Evolutionary conservation across 495 filamentous ascomycete species (phyloP).

Genomic region (Podospora pseudocomata): DNA sequence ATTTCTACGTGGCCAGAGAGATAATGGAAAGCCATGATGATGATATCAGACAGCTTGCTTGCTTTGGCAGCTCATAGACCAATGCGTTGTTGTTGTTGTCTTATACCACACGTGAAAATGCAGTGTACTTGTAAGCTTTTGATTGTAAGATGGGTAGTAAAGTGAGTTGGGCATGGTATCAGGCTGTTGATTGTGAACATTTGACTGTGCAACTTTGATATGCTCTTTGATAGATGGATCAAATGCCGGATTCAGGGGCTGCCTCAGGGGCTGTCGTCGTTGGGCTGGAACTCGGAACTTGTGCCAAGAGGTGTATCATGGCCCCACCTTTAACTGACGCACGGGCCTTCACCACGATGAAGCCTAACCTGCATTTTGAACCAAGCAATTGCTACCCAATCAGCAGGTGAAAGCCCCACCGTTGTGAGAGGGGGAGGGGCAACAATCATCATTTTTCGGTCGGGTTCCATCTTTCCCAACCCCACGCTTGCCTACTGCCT

Average conservation of each 20-base stretch:
- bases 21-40: background rate
- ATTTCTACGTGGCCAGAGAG: background rate
- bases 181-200: background rate
- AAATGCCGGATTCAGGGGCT: background rate
- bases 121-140: background rate
- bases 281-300: background rate
- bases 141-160: background rate
- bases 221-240: background rate
- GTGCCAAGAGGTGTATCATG: background rate
- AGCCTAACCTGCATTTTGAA: background rate
- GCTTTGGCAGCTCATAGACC: background rate
- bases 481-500: background rate
- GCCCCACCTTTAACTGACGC: background rate
- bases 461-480: background rate
- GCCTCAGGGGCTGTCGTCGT: background rate
- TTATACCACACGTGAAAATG: background rate
- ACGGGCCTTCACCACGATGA: background rate
- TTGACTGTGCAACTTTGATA: background rate
- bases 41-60: background rate
- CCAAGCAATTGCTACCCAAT: background rate
- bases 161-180: background rate
- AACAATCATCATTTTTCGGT: background rate
- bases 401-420: background rate
- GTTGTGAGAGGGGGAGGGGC: background rate
- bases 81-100: background rate